Percentiles rank a stretch among this genome's conserved stretches.
These are phyloP conservation scores for Ceratobasidium sp. DNA, from an alignment of 1,284 basidiomycete species.

Conservation along the genomic window DNA sequence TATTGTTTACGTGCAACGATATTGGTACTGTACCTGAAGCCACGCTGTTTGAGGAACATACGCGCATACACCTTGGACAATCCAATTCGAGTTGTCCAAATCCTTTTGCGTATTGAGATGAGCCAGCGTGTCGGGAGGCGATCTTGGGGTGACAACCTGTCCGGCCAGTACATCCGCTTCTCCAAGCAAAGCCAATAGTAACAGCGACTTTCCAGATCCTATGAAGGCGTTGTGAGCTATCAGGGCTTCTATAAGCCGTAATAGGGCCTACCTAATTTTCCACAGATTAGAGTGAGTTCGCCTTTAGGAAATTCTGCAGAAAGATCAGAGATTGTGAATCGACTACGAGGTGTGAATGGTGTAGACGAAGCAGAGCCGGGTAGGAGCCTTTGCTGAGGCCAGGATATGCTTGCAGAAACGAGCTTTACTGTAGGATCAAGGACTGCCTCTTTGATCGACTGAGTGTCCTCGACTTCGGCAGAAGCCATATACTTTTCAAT, in stretches of 20 bases:
- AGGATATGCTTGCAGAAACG: constrained; percentile 87
- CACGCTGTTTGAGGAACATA: constrained; percentile 88
- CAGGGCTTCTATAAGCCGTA: background rate
- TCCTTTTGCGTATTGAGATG: constrained; percentile 62
- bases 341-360: constrained; percentile 78
- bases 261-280: constrained; percentile 60
- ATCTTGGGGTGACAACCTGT: constrained; percentile 83
- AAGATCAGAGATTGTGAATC: constrained; percentile 86
- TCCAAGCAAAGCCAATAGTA: constrained; percentile 86
- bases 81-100: constrained; percentile 72
- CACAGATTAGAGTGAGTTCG: constrained; percentile 84
- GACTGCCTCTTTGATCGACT: constrained; percentile 45
- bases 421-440: constrained; percentile 68
- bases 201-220: constrained; percentile 85
- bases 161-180: constrained; percentile 89
- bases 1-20: constrained; percentile 50
- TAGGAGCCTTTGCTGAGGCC: constrained; percentile 78
- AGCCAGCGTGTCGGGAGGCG: constrained; percentile 82
- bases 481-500: constrained; percentile 89
- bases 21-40: constrained; percentile 46
- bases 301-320: constrained; percentile 82
- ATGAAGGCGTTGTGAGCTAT: constrained; percentile 51
- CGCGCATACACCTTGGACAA: constrained; percentile 81
- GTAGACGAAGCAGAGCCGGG: constrained; percentile 62
- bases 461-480: constrained; percentile 73